phyloP scores from a whole-genome alignment of 2,329 filamentous ascomycete genomes.

The Venturia oleaginea region DNA sequence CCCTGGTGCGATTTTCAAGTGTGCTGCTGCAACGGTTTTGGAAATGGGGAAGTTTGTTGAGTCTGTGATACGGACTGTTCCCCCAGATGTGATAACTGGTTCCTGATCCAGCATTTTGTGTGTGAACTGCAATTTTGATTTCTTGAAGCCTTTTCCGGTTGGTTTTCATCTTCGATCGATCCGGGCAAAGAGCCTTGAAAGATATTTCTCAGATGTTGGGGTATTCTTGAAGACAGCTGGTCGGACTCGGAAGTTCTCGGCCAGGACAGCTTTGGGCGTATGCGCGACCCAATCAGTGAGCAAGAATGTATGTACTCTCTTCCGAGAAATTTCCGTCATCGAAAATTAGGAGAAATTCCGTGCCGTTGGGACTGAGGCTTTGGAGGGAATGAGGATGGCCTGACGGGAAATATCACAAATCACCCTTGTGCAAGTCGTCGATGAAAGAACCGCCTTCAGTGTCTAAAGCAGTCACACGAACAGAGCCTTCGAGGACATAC shows the following conservation, averaged over 20 bases:
- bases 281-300: constrained; percentile 66
- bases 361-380: constrained; percentile 57
- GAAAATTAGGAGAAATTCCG: constrained; percentile 55
- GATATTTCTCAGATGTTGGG: constrained; percentile 61
- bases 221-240: constrained; percentile 62
- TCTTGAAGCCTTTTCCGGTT: constrained; percentile 50
- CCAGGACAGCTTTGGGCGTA: constrained; percentile 61
- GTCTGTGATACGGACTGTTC: constrained; percentile 64
- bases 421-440: constrained; percentile 66
- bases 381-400: constrained; percentile 71
- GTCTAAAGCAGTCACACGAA: constrained; percentile 64
- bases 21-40: constrained; percentile 62
- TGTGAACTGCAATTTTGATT: constrained; percentile 59
- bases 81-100: constrained; percentile 57
- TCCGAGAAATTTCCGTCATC: constrained; percentile 52
- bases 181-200: constrained; percentile 60
- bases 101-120: constrained; percentile 64
- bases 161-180: constrained; percentile 58
- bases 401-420: constrained; percentile 74
- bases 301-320: constrained; percentile 65
- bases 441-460: constrained; percentile 69
- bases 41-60: constrained; percentile 68
- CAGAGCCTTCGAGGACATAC: constrained; percentile 61
- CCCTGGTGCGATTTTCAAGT: constrained; percentile 61
- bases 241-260: constrained; percentile 66